A percentile compares a stretch with the other conserved stretches of the same genome.
These are phyloP conservation scores for Acer campestre DNA, from an alignment of 345 rosid species.

Conservation along the genomic window DNA sequence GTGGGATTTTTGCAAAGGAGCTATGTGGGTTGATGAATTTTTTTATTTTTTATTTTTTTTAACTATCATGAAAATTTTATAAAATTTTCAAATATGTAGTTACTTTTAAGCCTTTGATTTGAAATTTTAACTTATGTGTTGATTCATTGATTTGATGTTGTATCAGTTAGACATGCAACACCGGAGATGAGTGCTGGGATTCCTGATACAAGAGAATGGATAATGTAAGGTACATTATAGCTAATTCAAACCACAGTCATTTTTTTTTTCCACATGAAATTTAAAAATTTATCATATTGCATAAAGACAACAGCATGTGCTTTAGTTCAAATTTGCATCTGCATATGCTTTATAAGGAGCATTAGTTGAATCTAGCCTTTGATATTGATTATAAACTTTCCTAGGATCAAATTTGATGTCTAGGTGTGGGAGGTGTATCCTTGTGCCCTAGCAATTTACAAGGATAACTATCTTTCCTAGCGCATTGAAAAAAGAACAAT, in stretches of 20 bases:
- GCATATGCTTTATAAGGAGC: no score
- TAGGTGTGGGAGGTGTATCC: no score
- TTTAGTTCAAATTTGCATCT: background rate
- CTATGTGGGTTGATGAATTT: no score
- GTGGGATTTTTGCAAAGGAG: background rate
- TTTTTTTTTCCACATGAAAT: background rate
- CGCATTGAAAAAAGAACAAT: background rate
- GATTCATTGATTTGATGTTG: background rate
- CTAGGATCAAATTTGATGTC: no score
- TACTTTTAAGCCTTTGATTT: slow-evolving; percentile 6
- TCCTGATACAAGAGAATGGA: slow-evolving; percentile 63
- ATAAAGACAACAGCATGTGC: background rate
- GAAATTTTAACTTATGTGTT: background rate
- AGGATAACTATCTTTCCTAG: background rate
- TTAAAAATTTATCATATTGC: background rate
- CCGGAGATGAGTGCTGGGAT: slow-evolving; percentile 49
- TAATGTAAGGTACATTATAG: slow-evolving; percentile 60
- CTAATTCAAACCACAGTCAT: background rate
- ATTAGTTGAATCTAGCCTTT: no score
- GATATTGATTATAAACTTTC: no score
- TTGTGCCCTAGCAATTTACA: no score
- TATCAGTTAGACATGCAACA: slow-evolving; percentile 46
- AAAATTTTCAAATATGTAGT: background rate
- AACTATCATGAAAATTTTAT: no score
- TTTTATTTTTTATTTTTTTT: no score